A percentile compares a stretch with the other conserved stretches of the same genome.
phyloP scores from a whole-genome alignment of 176 grass and related monocot genomes.

The Otatea glauca region DNA sequence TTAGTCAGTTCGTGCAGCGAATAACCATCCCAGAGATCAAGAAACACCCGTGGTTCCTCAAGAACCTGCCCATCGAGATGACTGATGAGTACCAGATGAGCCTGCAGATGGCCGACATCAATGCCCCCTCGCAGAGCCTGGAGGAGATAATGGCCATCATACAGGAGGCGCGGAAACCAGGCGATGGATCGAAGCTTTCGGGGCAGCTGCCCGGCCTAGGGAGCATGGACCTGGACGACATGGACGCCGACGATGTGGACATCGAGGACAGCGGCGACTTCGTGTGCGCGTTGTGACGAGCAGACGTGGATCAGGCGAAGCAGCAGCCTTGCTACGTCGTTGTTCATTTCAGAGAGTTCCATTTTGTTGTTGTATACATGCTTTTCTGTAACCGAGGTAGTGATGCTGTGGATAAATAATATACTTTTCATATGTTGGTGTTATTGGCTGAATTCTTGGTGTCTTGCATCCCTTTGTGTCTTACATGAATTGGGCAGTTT shows the following conservation, averaged over 20 bases:
- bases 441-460: slow-evolving; percentile 21
- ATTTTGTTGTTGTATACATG: slow-evolving; percentile 32
- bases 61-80: slow-evolving; percentile 95
- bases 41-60: slow-evolving; percentile 94
- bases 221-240: slow-evolving; percentile 86
- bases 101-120: slow-evolving; percentile 43
- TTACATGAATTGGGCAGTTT: background rate
- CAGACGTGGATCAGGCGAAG: background rate
- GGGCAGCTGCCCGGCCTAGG: slow-evolving; percentile 61
- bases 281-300: slow-evolving; percentile 59
- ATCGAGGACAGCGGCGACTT: slow-evolving; percentile 82
- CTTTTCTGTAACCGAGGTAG: slow-evolving; percentile 41
- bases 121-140: slow-evolving; percentile 51
- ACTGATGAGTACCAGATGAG: slow-evolving; percentile 75
- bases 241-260: slow-evolving; percentile 69
- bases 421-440: background rate
- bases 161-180: slow-evolving; percentile 71
- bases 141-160: slow-evolving; percentile 77
- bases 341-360: slow-evolving; percentile 29
- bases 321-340: background rate
- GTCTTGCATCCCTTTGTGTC: background rate
- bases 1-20: slow-evolving; percentile 53
- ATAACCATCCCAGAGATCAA: slow-evolving; percentile 98
- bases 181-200: slow-evolving; percentile 39
- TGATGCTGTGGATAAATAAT: slow-evolving; percentile 50